Conservation (phyloP, 2,329 filamentous ascomycete genomes). For the Blastomyces gilchristii region DNA sequence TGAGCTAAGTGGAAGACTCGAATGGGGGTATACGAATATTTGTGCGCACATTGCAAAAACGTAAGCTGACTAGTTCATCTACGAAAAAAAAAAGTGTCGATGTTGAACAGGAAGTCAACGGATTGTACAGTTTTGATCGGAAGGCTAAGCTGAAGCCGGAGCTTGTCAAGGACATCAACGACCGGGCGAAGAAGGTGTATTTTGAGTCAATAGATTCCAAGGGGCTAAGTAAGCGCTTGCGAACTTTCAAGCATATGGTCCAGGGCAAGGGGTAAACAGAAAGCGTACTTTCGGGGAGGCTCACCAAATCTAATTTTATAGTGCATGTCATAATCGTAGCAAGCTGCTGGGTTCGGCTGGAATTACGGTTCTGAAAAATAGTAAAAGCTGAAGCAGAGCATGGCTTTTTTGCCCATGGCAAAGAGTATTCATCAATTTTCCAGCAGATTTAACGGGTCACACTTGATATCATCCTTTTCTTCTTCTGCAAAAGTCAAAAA, state of each 20-base stretch:
- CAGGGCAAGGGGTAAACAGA: not conserved
- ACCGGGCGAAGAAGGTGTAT: constrained; percentile 43
- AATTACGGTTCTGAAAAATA: not conserved
- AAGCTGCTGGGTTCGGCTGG: not conserved
- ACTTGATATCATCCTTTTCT: too few species aligned
- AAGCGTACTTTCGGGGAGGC: too few species aligned
- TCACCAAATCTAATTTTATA: not conserved
- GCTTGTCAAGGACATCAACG: constrained; percentile 49
- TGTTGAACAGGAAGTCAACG: constrained; percentile 60
- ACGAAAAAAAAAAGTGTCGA: constrained; percentile 24
- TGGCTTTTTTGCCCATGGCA: not conserved
- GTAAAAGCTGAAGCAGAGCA: not conserved
- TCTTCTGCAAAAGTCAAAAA: too few species aligned
- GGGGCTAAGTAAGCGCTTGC: not conserved
- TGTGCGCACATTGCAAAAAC: not conserved
- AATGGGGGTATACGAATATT: not conserved
- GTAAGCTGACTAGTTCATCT: not conserved
- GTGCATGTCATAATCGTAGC: too few species aligned
- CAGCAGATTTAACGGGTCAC: too few species aligned
- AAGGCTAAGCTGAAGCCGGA: constrained; percentile 49
- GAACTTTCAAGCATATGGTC: not conserved
- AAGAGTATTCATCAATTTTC: not conserved
- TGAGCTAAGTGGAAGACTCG: too few species aligned
- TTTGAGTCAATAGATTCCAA: constrained; percentile 20
- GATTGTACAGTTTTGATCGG: constrained; percentile 53